Evolutionary conservation across 768 basidiomycete genomes (phyloP).

Genomic region (Hebeloma cylindrosporum): DNA sequence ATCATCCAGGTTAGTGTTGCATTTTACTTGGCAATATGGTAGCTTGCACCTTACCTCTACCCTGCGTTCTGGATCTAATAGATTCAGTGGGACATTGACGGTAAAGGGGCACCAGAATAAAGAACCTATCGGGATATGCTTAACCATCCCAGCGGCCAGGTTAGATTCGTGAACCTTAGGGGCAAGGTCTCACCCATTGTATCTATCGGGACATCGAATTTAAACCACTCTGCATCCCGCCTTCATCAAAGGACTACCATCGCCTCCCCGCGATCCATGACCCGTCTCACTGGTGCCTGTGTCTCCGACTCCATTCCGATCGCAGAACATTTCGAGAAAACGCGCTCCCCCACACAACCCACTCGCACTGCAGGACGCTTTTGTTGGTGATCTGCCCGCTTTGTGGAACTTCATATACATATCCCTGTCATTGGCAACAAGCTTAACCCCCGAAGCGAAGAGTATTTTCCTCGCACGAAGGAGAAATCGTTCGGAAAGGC

Average conservation of each 20-base stretch:
- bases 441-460: slow-evolving; percentile 16
- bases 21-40: no score
- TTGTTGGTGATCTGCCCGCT: slow-evolving; percentile 1
- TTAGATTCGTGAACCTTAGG: no score
- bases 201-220: slow-evolving; percentile 44
- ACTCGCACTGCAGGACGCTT: slow-evolving; percentile 18
- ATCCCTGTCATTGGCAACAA: background rate
- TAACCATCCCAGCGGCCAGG: no score
- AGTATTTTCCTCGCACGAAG: slow-evolving; percentile 36
- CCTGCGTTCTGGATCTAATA: no score
- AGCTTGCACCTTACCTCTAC: no score
- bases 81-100: no score
- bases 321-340: slow-evolving; percentile 48
- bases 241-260: slow-evolving; percentile 38
- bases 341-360: slow-evolving; percentile 42
- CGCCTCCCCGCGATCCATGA: slow-evolving; percentile 54
- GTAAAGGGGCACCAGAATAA: no score
- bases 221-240: slow-evolving; percentile 33
- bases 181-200: no score
- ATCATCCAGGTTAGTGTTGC: no score
- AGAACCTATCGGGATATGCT: no score
- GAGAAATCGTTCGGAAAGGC: slow-evolving; percentile 27
- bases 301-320: slow-evolving; percentile 46
- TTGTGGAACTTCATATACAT: slow-evolving; percentile 6
- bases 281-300: slow-evolving; percentile 33